phyloP scores from a whole-genome alignment of 345 rosid species.

The Adansonia digitata region DNA sequence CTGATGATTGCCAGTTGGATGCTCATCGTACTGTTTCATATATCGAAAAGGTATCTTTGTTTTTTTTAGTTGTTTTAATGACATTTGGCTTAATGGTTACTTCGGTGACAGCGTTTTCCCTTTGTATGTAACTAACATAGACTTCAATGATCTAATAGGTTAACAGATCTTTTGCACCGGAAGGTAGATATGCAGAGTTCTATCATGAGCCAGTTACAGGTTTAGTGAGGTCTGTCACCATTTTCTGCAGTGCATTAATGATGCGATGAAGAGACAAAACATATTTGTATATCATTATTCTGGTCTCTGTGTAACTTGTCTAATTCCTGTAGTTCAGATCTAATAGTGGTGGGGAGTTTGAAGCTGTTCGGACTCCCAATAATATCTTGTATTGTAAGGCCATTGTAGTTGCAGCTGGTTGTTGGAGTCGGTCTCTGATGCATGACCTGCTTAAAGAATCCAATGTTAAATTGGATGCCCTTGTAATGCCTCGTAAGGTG shows the following conservation, averaged over 20 bases:
- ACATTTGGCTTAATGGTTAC: background rate
- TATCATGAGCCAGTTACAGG: constrained; percentile 67
- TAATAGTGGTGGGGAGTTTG: constrained; percentile 40
- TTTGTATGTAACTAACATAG: constrained; percentile 1
- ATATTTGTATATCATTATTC: background rate
- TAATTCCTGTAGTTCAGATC: constrained; percentile 33
- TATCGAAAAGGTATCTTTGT: constrained; percentile 53
- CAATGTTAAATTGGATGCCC: constrained; percentile 40
- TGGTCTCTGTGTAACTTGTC: background rate
- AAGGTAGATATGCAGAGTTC: constrained; percentile 84
- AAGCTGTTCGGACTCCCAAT: constrained; percentile 62
- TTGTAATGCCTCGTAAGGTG: constrained; percentile 91
- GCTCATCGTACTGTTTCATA: constrained; percentile 63
- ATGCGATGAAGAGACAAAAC: background rate
- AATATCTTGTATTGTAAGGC: constrained; percentile 58
- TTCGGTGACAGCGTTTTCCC: background rate
- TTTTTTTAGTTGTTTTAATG: background rate
- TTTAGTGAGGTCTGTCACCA: constrained; percentile 44
- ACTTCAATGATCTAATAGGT: constrained; percentile 33
- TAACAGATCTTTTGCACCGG: constrained; percentile 48
- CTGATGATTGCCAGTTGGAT: constrained; percentile 82
- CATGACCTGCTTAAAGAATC: constrained; percentile 46
- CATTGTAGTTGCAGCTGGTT: constrained; percentile 73
- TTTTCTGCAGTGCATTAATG: constrained; percentile 2
- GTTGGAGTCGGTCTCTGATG: constrained; percentile 82